Percentiles rank a stretch among this genome's conserved stretches.
Conservation (phyloP, 169 alveolate genomes). For the Plasmodium ovale region DNA sequence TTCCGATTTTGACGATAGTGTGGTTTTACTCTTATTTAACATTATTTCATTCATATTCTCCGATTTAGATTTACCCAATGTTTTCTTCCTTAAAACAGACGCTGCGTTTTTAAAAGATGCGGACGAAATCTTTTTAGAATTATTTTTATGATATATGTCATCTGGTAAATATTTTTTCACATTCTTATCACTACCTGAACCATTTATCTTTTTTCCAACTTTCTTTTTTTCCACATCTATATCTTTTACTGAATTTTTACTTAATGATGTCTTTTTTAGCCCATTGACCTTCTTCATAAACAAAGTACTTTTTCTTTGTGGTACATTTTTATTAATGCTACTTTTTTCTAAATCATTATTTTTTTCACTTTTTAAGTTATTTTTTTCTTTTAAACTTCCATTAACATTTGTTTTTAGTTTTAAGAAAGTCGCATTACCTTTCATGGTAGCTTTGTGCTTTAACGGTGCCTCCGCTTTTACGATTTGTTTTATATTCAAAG, state of each 20-base stretch:
- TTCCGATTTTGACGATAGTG: conserved; percentile 45
- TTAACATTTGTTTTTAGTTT: conserved; percentile 37
- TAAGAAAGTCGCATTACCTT: conserved; percentile 8
- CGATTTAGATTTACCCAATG: conserved; percentile 39
- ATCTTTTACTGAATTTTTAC: conserved; percentile 42
- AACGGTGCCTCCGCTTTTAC: conserved; percentile 16
- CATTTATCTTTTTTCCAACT: conserved; percentile 23
- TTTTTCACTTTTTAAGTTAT: conserved; percentile 44
- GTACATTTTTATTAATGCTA: conserved; percentile 1
- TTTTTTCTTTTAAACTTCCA: conserved; percentile 39
- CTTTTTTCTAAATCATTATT: conserved; percentile 36
- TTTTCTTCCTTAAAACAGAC: conserved; percentile 36
- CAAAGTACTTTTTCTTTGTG: conserved; percentile 41
- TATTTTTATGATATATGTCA: conserved; percentile 14
- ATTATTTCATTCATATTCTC: conserved; percentile 32
- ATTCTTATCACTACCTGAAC: conserved; percentile 27
- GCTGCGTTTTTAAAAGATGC: conserved; percentile 19
- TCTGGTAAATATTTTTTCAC: conserved; percentile 22
- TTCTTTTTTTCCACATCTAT: conserved; percentile 38
- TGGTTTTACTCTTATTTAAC: conserved; percentile 2
- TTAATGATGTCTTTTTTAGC: conserved; percentile 34
- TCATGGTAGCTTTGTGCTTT: conserved; percentile 31
- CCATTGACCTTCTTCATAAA: conserved; percentile 29
- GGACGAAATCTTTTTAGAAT: conserved; percentile 26
- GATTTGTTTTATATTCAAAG: conserved; percentile 6